Percentiles rank a stretch among this genome's conserved stretches.
Evolutionary conservation across 164 flowering plant genomes (phyloP).

Genomic region (Paratinospora sagittata): DNA sequence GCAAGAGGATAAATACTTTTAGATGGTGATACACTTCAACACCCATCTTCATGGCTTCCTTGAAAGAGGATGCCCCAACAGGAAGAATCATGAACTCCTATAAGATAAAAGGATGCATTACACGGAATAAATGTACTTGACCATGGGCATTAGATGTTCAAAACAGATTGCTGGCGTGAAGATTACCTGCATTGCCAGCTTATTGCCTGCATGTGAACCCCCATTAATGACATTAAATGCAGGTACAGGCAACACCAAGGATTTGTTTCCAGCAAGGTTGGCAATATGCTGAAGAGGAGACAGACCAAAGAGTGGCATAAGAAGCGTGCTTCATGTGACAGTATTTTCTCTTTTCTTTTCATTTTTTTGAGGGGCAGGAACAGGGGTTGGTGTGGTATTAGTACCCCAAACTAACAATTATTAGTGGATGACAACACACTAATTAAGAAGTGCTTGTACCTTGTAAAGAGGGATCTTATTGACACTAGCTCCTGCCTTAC

Average conservation of each 20-base stretch:
- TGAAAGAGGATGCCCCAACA: conserved; percentile 41
- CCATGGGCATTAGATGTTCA: not conserved
- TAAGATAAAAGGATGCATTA: not conserved
- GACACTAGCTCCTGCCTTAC: conserved; percentile 42
- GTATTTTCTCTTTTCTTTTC: not conserved
- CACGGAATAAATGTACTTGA: not conserved
- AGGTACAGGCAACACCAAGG: conserved; percentile 42
- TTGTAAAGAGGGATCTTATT: conserved; percentile 39
- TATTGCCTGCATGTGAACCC: conserved; percentile 49
- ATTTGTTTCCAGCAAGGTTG: conserved; percentile 43
- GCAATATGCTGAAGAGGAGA: conserved; percentile 33
- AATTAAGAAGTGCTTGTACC: conserved; percentile 14
- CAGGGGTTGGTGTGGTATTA: no score
- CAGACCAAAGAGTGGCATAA: not conserved
- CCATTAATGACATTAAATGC: conserved; percentile 50
- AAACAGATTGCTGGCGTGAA: not conserved
- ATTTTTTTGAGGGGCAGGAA: no score
- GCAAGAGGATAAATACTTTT: conserved; percentile 18
- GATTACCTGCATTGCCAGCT: conserved; percentile 40
- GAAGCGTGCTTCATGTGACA: not conserved
- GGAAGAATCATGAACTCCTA: conserved; percentile 52
- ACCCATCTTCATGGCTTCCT: conserved; percentile 51
- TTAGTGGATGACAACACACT: not conserved
- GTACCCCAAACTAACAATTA: not conserved
- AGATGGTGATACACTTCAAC: conserved; percentile 45